These are phyloP conservation scores for Geotrichum restrictum DNA, from an alignment of 1,139 yeast genomes.

Conservation along the genomic window DNA sequence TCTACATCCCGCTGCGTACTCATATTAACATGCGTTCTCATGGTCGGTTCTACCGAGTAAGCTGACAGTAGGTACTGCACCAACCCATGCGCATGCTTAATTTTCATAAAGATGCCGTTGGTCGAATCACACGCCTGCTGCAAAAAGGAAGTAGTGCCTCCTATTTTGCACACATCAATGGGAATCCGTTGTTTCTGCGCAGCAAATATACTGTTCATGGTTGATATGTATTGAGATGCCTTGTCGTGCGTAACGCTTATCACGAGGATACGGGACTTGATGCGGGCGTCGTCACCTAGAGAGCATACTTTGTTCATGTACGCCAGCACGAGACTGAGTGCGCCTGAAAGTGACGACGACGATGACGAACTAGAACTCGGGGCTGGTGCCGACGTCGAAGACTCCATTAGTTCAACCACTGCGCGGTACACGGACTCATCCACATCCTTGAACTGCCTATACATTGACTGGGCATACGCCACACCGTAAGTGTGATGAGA, in stretches of 20 bases:
- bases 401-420: constrained; percentile 48
- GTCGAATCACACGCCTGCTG: constrained; percentile 98
- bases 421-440: constrained; percentile 73
- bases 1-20: constrained; percentile 88
- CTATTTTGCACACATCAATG: constrained; percentile 84
- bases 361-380: constrained; percentile 23
- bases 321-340: constrained; percentile 70
- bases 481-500: constrained; percentile 22
- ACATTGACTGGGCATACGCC: constrained; percentile 52
- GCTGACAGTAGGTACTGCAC: constrained; percentile 65
- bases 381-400: constrained; percentile 24
- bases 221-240: constrained; percentile 79
- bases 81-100: constrained; percentile 71
- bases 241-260: constrained; percentile 75
- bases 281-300: constrained; percentile 33
- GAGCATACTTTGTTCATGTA: constrained; percentile 62
- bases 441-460: constrained; percentile 76
- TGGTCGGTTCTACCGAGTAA: constrained; percentile 75
- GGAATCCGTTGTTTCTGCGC: constrained; percentile 88
- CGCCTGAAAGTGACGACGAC: constrained; percentile 60
- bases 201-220: constrained; percentile 94
- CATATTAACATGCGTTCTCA: constrained; percentile 66
- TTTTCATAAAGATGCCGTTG: constrained; percentile 74
- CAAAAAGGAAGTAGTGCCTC: constrained; percentile 71
- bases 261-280: constrained; percentile 70